A percentile compares a stretch with the other conserved stretches of the same genome.
Conservation (phyloP, 148 eudicot species). For the Chenopodium quinoa region DNA sequence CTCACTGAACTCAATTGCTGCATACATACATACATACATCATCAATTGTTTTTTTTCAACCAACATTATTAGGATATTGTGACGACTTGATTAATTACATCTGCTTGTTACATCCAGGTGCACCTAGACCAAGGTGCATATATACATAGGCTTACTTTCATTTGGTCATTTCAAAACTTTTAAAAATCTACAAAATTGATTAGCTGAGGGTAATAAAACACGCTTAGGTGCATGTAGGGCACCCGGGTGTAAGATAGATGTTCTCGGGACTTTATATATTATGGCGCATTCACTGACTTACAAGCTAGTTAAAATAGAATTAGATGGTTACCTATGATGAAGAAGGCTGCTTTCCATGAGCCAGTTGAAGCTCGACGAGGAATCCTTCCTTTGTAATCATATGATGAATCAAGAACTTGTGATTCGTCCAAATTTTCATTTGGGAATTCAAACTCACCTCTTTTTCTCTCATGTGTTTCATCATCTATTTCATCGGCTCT, state of each 20-base stretch:
- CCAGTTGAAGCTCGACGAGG: slow-evolving; percentile 73
- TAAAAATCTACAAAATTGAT: too few relatives aligned
- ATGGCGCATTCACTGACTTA: too few relatives aligned
- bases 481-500: neutral
- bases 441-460: neutral
- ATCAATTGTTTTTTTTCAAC: neutral
- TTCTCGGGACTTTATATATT: too few relatives aligned
- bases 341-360: slow-evolving; percentile 81
- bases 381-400: slow-evolving; percentile 62
- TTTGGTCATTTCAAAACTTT: too few relatives aligned
- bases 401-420: slow-evolving; percentile 53
- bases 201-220: too few relatives aligned
- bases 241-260: too few relatives aligned
- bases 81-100: too few relatives aligned
- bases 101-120: too few relatives aligned
- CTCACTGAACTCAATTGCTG: slow-evolving; percentile 83
- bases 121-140: too few relatives aligned
- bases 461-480: neutral
- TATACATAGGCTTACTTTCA: too few relatives aligned
- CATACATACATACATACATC: neutral
- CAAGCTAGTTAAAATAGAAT: too few relatives aligned
- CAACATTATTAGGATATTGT: neutral
- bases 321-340: slow-evolving; percentile 53
- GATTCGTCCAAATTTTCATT: neutral
- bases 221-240: too few relatives aligned